phyloP scores from a whole-genome alignment of 306 rosid species.

The Leucaena leucocephala region DNA sequence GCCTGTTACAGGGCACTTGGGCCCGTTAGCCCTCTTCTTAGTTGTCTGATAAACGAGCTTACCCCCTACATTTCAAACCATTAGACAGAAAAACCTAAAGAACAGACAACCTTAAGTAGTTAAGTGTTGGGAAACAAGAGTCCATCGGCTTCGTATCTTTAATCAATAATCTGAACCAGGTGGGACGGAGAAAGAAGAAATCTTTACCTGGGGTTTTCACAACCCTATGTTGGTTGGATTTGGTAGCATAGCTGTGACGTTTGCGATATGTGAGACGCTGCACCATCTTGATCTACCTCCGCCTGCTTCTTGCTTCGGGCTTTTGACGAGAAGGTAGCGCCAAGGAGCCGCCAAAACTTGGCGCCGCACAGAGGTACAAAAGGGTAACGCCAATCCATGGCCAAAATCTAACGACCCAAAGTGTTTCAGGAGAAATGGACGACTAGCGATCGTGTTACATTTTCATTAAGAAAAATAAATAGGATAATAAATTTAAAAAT shows the following conservation, averaged over 20 bases:
- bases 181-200: background rate
- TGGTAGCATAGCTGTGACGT: slow-evolving; percentile 80
- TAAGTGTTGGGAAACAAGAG: background rate
- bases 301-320: slow-evolving; percentile 34
- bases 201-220: slow-evolving; percentile 72
- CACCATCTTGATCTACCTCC: slow-evolving; percentile 53
- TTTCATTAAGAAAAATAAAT: background rate
- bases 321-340: slow-evolving; percentile 17
- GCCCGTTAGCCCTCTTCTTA: slow-evolving; percentile 81
- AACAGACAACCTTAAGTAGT: background rate
- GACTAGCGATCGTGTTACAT: background rate
- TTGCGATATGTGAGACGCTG: slow-evolving; percentile 75
- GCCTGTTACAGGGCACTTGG: slow-evolving; percentile 81
- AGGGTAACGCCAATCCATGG: background rate
- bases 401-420: slow-evolving; percentile 34
- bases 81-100: background rate
- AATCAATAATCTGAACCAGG: background rate
- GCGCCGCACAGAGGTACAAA: background rate
- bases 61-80: slow-evolving; percentile 54
- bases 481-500: too few relatives aligned
- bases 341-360: rapidly evolving
- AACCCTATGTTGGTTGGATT: slow-evolving; percentile 73
- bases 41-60: slow-evolving; percentile 73
- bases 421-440: background rate
- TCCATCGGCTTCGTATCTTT: background rate